Evolutionary conservation across 768 basidiomycete species (phyloP).

Genomic region (Cantharellus cinnabarinus): DNA sequence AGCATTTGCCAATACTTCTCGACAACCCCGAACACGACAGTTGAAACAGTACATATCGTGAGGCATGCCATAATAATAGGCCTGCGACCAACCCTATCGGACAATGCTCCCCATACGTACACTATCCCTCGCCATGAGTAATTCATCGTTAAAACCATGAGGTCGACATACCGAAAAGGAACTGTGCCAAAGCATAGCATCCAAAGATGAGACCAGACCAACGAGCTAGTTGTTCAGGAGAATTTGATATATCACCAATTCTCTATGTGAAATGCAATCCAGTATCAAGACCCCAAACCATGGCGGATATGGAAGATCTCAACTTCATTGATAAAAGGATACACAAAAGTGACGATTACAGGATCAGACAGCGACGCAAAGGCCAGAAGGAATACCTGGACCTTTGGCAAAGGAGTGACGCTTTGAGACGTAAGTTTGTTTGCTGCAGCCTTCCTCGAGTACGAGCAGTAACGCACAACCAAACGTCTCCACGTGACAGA

Average conservation of each 20-base stretch:
- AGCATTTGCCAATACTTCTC: conserved; percentile 4
- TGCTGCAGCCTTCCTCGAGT: too few relatives aligned
- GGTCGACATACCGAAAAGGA: conserved; percentile 9
- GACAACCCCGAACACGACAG: conserved; percentile 6
- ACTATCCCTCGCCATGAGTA: background rate
- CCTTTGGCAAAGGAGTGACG: conserved; percentile 8
- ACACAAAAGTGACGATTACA: conserved; percentile 10
- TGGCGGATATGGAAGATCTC: conserved; percentile 5
- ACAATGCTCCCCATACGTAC: conserved; percentile 4
- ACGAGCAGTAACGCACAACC: background rate
- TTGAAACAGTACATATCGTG: conserved; percentile 14
- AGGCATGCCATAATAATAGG: conserved; percentile 17
- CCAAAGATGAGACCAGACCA: conserved; percentile 18
- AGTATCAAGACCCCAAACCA: background rate
- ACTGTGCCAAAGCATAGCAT: conserved; percentile 18
- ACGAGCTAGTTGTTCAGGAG: conserved; percentile 15
- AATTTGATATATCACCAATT: conserved; percentile 3
- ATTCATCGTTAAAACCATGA: background rate
- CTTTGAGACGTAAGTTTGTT: background rate
- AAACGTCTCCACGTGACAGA: background rate
- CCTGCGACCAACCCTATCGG: conserved; percentile 16
- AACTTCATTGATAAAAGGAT: conserved; percentile 21
- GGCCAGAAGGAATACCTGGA: conserved; percentile 8
- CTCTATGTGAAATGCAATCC: background rate
- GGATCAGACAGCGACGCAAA: conserved; percentile 8